Evolutionary conservation across 2,329 filamentous ascomycete genomes (phyloP).

Genomic region (Fusarium verticillioides): DNA sequence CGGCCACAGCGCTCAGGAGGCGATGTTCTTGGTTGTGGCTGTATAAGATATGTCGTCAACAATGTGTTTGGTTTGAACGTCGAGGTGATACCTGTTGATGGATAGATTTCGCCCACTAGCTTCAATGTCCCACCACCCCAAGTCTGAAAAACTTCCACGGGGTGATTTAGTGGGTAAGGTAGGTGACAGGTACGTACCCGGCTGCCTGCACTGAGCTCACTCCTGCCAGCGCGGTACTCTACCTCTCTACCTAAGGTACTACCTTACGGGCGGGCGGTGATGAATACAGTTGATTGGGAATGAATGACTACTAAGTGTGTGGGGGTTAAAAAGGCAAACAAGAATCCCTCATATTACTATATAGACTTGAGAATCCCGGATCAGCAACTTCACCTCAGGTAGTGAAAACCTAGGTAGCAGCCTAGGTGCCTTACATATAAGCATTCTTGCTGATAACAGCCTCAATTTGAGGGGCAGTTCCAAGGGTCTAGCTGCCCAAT

Average conservation of each 20-base stretch:
- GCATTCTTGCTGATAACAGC: neutral
- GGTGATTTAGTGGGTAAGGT: conserved; percentile 40
- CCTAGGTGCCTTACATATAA: neutral
- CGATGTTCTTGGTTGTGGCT: conserved; percentile 31
- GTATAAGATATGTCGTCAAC: conserved; percentile 28
- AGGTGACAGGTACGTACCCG: conserved; percentile 36
- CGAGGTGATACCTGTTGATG: conserved; percentile 36
- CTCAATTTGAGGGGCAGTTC: conserved; percentile 21
- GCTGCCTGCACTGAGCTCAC: conserved; percentile 24
- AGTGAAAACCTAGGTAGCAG: neutral
- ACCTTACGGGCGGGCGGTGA: neutral
- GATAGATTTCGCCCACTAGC: conserved; percentile 41
- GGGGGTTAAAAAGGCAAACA: neutral
- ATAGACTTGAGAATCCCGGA: too few relatives aligned
- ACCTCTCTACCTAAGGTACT: neutral
- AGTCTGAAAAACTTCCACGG: conserved; percentile 45
- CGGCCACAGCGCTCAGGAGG: conserved; percentile 32
- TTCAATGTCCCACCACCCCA: conserved; percentile 35
- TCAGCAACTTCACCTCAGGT: neutral
- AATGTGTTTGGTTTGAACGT: conserved; percentile 34
- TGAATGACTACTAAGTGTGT: neutral
- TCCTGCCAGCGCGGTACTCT: neutral
- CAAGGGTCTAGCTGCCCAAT: conserved; percentile 20
- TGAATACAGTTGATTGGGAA: neutral
- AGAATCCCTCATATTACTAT: neutral